Evolutionary conservation across 352 stramenopile species (phyloP), one percentile per base, ranked within the genome.

Genomic region (Phytophthora rubi): DNA sequence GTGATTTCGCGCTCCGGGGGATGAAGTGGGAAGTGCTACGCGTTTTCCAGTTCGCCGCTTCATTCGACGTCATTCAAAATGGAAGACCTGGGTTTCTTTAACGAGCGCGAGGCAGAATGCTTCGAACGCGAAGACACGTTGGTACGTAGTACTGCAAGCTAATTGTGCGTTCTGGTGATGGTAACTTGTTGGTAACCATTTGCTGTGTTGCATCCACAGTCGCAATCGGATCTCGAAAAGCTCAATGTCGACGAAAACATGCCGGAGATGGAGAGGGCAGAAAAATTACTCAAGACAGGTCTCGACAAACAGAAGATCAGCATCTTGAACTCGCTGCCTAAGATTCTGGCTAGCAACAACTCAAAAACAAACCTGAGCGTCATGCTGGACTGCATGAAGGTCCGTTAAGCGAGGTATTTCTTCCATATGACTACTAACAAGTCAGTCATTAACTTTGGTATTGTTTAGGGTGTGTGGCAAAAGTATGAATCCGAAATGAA

Each of bases 241-340:
- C 82, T 95, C 51, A 91, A 95, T 81, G 85, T 95, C 16, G 77
- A 79, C n/a, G 88, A 95, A 75, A 87, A 95, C 53, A 86, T 95
- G 71, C 76, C 82, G 9, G 88, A 95, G 71, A 90, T 95, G 77
- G 85, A 93, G 68, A 72, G 88, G 26, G 77, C 85, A 1, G 86
- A 95, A 63, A 83, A 91, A n/a, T 62, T 95, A 23, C 77, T 95
- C 56, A 86, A 85, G 59, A 93, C 66, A 23, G 88, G 88, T 4
- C 71, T 95, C 26, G 86, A 94, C 53, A 91, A 89, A 59, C 88
- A 95, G 39, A 92, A 93, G 56, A 85, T 95, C 60, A 93, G 82
- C 54, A 81, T 95, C 12, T 70, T 95, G 44, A 68, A 77, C 39
- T 86, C 86, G 1, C 59, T 95, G 1, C 83, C 88, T 4, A 91